Evolutionary conservation across 768 basidiomycete genomes (phyloP), one percentile per base, ranked within the genome.

Genomic region (Hericium rajendrae): DNA sequence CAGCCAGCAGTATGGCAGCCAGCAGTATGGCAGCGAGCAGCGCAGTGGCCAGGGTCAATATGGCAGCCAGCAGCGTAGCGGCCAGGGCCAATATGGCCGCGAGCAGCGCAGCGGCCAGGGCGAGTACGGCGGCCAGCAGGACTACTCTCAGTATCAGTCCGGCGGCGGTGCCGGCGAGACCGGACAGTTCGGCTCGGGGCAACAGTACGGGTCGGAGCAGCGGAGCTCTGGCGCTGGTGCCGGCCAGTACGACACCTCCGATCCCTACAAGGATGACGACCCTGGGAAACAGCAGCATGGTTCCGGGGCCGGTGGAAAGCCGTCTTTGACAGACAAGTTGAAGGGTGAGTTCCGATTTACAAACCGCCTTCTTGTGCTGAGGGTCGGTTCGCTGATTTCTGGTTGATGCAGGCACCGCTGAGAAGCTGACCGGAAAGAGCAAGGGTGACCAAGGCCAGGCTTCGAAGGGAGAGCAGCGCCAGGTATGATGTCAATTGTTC

Each of bases 401-500:
- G 24, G 24, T 22, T 32, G 41, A 4, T 37, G 37, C 28, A 63
- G 62, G 62, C 37, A 51, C 57, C 2, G 55, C 57, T 10, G 62
- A 63, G 53, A 58, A 38, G 53, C 12, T 63, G 28, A 20, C 39
- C 1, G 60, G 62, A 3, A 63, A 61, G n/a, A 22, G 56, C n/a
- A 48, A n/a, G 3, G 49, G 62, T 13, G 55, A 61, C 38, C 39
- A 53, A 50, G 57, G 39, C 3, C 58, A 5, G 55, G 39, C 52
- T 49, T 46, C 52, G 52, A 52, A 57, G 16, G 62, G 60, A 11
- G 54, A 41, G 13, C 56, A 62, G 32, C 62, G 62, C 26, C 16
- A 63, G 60, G 62, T 63, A 46, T 38, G 24, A 32, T 6, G 22
- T 46, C 48, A 46, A 16, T 13, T 43, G 53, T 32, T 3, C 16